Evolutionary conservation across 2,329 filamentous ascomycete species (phyloP), one percentile per base, ranked within the genome.

Genomic region (Ascochyta fabae): DNA sequence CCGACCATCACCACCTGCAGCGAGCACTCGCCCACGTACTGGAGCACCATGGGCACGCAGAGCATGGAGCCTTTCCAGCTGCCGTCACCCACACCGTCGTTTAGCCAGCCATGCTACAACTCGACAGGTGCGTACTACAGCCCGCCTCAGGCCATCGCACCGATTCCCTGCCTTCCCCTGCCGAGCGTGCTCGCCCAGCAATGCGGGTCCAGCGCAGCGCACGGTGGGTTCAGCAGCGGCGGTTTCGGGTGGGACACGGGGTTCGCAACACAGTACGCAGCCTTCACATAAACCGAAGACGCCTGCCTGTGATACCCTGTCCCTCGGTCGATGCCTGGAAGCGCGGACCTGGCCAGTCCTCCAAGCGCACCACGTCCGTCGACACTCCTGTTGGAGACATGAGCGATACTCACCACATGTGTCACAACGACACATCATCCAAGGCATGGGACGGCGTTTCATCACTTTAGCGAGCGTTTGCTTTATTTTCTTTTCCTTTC

Each of bases 221-320:
- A 77, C 65, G 82, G 88, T 58, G 88, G 87, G 57, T 92, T 90
- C 80, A 84, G 86, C 66, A 69, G 87, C 80, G 84, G 86, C 66
- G 69, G 87, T 62, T 96, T 96, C 75, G 91, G 90, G 67, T 96
- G 92, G 91, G 91, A 89, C 75, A 89, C 90, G 72, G 91, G 94
- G 76, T 96, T 93, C 75, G 84, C 91, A 66, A 78, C 84, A 68
- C 83, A 84, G 64, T 88, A 86, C 72, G 85, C 84, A 61, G 88
- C 91, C 61, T 92, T 89, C 64, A 96, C 96, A 82, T 97, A 90
- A 90, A 58, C 48, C 60, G 35, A 58, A 61, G 43, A 50, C 45
- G 44, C 48, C 45, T 53, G 48, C 58, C 62, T 67, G 67, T 68
- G 60, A 53, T 62, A 64, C 56, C 60, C 63, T 55, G 48, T 56